Percentiles rank a stretch among this genome's conserved stretches.
Evolutionary conservation across 2,329 filamentous ascomycete genomes (phyloP).

Genomic region (Diaporthe humulicola): DNA sequence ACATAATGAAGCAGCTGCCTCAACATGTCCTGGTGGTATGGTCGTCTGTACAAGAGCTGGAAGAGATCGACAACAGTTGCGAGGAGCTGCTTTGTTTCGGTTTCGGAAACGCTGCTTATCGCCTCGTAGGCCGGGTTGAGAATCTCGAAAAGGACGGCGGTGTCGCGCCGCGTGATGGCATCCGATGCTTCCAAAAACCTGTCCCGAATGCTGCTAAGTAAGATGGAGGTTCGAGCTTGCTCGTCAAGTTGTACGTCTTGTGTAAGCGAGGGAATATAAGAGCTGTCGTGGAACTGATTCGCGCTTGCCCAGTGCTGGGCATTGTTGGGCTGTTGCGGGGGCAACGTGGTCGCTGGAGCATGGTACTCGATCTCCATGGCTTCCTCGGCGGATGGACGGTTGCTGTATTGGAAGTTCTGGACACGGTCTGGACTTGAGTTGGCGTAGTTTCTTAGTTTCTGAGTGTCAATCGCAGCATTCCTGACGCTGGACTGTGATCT

Average conservation of each 20-base stretch:
- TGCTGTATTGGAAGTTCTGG: not conserved
- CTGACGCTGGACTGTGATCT: not conserved
- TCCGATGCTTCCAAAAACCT: conserved; percentile 5
- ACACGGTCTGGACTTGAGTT: not conserved
- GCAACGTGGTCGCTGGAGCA: not conserved
- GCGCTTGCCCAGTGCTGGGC: not conserved
- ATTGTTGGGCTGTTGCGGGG: not conserved
- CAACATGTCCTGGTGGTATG: conserved; percentile 12
- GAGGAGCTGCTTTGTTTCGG: not conserved
- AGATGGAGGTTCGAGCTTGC: not conserved
- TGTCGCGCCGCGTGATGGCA: not conserved
- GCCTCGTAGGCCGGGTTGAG: conserved; percentile 24
- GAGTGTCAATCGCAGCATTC: not conserved
- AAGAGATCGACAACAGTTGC: not conserved
- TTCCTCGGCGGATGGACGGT: not conserved
- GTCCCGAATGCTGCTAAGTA: not conserved
- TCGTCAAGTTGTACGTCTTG: not conserved
- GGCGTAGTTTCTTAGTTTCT: not conserved
- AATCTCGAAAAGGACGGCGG: conserved; percentile 4
- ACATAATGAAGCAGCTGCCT: conserved; percentile 6
- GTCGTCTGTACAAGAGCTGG: not conserved
- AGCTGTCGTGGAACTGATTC: not conserved
- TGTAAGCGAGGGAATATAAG: not conserved
- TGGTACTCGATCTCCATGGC: not conserved
- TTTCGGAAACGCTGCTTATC: not conserved